Base-by-base conservation (phyloP, 331 rosid species). In the Spiraea crenata region DNA sequence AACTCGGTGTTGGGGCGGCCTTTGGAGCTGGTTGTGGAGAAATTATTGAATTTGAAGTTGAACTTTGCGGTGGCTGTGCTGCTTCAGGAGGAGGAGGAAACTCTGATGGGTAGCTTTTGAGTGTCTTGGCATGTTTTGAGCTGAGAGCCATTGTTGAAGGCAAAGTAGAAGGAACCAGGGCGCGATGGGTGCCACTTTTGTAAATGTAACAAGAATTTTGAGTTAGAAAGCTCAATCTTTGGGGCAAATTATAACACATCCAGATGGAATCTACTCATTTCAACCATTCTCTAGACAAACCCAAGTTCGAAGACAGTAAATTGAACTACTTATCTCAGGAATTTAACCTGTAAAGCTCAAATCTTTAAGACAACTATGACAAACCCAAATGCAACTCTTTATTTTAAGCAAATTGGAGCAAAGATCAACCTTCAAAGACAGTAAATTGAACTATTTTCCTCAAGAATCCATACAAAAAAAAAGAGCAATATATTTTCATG, bases 141-240 rank as follows among this genome's bases (percentile, higher is more conserved):
- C 45, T 25, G 67, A n/a, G 95, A 73, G 59, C 86, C 91, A 67
- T 91, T 82, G 82, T 74, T 83, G 96, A 93, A 93, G 63, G 88
- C 46, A 63, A 93, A 93, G 89, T 84, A 90, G 88, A 93, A 93
- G 79, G 79, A 73, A 10, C 98, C 98, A 50, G 76, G 78, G 16
- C 98, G 86, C 41, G 97, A 93, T 79, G 98, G 98, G 79, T 90
- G 87, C 97, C 98, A 90, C 97, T 89, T 82, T 61, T 52, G 25
- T 17, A 16, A 16, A 68, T 52, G 11, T 17, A 39, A 51, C 14
- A 52, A 19, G 8, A 52, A 8, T 15, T 20, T 41, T n/a, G 31
- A 0, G 42, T 40, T 9, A 40, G n/a, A 68, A 52, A 40, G 41
- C 73, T 20, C 6, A 54, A 69, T 54, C 63, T 69, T 54, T 9